Conservation (phyloP, 1,139 yeast species). For the Geotrichum phurueaensis region DNA sequence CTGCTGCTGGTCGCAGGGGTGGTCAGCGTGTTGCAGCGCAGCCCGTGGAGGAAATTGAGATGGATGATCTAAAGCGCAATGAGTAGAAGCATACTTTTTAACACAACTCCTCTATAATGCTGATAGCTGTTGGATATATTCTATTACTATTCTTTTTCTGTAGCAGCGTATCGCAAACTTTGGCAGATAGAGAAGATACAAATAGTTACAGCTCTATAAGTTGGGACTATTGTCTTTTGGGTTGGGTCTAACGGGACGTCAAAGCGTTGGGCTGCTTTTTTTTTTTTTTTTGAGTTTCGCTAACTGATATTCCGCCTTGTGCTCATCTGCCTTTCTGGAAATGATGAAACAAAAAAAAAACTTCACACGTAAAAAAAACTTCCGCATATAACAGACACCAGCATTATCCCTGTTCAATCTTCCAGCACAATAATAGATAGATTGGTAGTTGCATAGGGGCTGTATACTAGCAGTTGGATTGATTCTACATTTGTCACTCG, state of each 20-base stretch:
- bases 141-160: too few relatives aligned
- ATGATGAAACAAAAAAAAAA: neutral
- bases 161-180: neutral
- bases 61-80: slow-evolving; percentile 10
- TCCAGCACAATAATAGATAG: neutral
- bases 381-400: neutral
- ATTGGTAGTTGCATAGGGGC: neutral
- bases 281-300: neutral
- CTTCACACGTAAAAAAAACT: neutral
- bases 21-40: neutral
- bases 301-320: neutral
- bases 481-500: neutral
- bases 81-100: neutral
- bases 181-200: neutral
- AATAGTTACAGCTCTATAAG: neutral
- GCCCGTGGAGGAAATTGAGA: slow-evolving; percentile 11
- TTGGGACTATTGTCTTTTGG: neutral
- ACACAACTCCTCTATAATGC: too few relatives aligned
- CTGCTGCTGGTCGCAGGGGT: slow-evolving; percentile 5
- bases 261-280: neutral
- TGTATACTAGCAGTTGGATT: neutral
- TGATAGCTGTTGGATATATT: neutral
- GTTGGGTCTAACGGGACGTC: neutral
- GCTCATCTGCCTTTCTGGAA: neutral
- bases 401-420: neutral